A percentile compares a stretch with the other conserved stretches of the same genome.
phyloP scores from a whole-genome alignment of 495 filamentous ascomycete genomes.

The Penicillium manginii region DNA sequence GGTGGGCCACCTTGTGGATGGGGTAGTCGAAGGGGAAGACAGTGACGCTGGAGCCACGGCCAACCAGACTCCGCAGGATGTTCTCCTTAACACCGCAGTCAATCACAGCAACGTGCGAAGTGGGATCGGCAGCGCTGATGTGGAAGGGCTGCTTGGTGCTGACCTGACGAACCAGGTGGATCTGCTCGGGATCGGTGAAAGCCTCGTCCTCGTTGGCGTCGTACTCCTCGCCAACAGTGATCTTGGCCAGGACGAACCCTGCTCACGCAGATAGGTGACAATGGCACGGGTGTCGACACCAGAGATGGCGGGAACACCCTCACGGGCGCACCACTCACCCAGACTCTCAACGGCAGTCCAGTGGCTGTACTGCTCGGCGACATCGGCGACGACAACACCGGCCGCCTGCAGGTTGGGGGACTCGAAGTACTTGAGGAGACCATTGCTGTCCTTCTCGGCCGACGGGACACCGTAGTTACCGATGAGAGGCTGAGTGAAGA shows the following conservation, averaged over 20 bases:
- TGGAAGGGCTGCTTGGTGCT: conserved; percentile 98
- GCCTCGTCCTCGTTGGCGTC: conserved; percentile 98
- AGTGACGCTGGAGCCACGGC: conserved; percentile 84
- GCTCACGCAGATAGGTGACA: conserved; percentile 92
- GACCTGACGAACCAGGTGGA: conserved; percentile 93
- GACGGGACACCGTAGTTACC: conserved; percentile 97
- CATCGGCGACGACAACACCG: conserved; percentile 93
- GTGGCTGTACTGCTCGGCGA: conserved; percentile 91
- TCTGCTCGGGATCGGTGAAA: conserved; percentile 90
- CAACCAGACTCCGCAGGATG: conserved; percentile 91
- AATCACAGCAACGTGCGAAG: conserved; percentile 89
- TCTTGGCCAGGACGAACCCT: conserved; percentile 94
- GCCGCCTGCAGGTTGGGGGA: conserved; percentile 95
- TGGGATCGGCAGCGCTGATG: conserved; percentile 74
- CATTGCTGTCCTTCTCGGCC: conserved; percentile 71
- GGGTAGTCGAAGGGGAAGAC: conserved; percentile 95
- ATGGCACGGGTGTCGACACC: conserved; percentile 97
- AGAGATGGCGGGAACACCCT: conserved; percentile 94
- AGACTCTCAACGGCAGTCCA: conserved; percentile 98
- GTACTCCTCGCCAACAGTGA: conserved; percentile 96
- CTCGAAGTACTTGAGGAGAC: conserved; percentile 90
- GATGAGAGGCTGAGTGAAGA: conserved; percentile 98
- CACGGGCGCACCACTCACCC: conserved; percentile 90
- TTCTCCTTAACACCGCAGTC: conserved; percentile 99
- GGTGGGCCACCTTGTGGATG: conserved; percentile 95